phyloP scores from a whole-genome alignment of 2,329 filamentous ascomycete species.

The Trichoderma harzianum region DNA sequence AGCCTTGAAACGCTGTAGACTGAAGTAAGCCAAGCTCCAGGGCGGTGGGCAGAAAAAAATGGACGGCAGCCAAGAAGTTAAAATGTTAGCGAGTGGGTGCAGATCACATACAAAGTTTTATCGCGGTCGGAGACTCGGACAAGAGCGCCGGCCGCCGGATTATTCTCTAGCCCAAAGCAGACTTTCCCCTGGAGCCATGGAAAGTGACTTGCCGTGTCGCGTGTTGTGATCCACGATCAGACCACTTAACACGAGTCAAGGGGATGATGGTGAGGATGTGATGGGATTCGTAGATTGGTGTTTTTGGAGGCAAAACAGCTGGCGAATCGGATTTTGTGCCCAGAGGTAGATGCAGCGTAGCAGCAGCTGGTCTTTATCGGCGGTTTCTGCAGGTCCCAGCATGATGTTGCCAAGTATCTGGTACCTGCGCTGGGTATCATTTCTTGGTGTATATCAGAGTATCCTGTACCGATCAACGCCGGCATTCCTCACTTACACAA shows the following conservation, averaged over 20 bases:
- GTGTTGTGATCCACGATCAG: conserved; percentile 11
- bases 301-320: neutral
- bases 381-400: neutral
- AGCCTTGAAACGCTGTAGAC: neutral
- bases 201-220: neutral
- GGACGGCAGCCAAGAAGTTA: neutral
- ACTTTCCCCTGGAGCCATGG: conserved; percentile 5
- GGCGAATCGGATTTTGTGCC: neutral
- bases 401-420: neutral
- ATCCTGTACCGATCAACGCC: neutral
- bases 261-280: neutral
- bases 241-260: conserved; percentile 9
- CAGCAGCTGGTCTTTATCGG: neutral
- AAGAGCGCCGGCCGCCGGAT: neutral
- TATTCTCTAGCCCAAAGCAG: neutral
- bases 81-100: neutral
- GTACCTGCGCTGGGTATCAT: neutral
- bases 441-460: fast-evolving
- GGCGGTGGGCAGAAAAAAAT: neutral
- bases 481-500: neutral
- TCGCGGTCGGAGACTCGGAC: conserved; percentile 11
- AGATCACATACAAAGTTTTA: neutral
- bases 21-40: neutral
- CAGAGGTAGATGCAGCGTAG: neutral
- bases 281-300: neutral